Evolutionary conservation across 2,329 filamentous ascomycete species (phyloP).

Genomic region (Hypocreales sp.): DNA sequence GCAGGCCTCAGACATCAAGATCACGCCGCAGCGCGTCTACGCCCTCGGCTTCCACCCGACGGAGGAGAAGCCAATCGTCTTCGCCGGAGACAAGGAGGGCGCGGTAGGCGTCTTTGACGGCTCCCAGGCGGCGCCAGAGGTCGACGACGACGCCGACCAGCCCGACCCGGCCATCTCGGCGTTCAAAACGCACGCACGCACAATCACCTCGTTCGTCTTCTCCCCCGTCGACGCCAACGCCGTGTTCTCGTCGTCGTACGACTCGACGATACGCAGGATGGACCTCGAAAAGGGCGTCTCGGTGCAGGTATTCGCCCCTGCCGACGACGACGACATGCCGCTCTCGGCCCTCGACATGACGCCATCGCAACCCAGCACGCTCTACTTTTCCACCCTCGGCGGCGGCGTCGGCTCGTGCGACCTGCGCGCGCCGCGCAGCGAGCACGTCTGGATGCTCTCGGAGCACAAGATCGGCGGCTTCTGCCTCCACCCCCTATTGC

Average conservation of each 20-base stretch:
- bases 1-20: slow-evolving; percentile 74
- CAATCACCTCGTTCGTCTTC: slow-evolving; percentile 74
- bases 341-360: slow-evolving; percentile 77
- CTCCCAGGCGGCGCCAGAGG: slow-evolving; percentile 48
- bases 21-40: slow-evolving; percentile 79
- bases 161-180: slow-evolving; percentile 70
- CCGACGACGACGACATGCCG: slow-evolving; percentile 56
- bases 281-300: slow-evolving; percentile 71
- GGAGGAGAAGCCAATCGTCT: slow-evolving; percentile 70
- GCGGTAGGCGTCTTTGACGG: slow-evolving; percentile 84
- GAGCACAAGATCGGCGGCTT: slow-evolving; percentile 97
- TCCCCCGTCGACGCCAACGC: slow-evolving; percentile 56
- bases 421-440: slow-evolving; percentile 40
- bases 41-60: slow-evolving; percentile 80
- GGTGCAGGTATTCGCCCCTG: slow-evolving; percentile 65
- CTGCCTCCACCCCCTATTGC: slow-evolving; percentile 61
- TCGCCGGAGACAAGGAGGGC: slow-evolving; percentile 89
- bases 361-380: slow-evolving; percentile 48
- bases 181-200: slow-evolving; percentile 79
- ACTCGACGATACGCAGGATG: slow-evolving; percentile 77
- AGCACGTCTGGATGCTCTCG: slow-evolving; percentile 58
- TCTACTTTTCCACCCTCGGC: slow-evolving; percentile 79
- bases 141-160: slow-evolving; percentile 49
- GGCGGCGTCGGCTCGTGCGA: slow-evolving; percentile 75
- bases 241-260: slow-evolving; percentile 79